Base-by-base conservation (phyloP, 495 filamentous ascomycete species). In the Immersiella caudata region DNA sequence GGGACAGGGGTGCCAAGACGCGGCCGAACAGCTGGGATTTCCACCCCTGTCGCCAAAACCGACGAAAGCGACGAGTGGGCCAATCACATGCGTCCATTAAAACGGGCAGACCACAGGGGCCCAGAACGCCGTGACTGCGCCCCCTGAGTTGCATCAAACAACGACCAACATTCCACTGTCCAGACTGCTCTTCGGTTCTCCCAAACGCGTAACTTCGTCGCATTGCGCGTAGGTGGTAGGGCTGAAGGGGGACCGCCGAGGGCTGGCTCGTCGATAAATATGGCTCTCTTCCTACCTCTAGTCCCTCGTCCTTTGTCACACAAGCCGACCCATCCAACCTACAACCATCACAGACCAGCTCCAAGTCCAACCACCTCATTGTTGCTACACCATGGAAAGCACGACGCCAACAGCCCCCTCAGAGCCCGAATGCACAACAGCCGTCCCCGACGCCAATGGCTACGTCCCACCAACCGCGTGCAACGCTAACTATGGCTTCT, bases 401-500 rank as follows among this genome's bases (percentile, higher is more conserved):
- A 2, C 40, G 14, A 46, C 40, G 16, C 40, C 40, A 46, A 46
- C 40, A 46, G 14, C 40, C 9, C 5, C 40, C 11, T 4, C 40
- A 46, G 11, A 14, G 9, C 40, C 56, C 1, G 36, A 56, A 8
- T 72, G 70, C 64, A 68, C 65, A 0, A 70, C 67, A 7, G 71
- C 71, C 46, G 59, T 60, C 40, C 77, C 77, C 0, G 76, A 70
- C 65, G 60, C 63, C 56, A 58, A 75, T 65, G 77, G 77, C 70
- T 69, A 74, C 59, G 76, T 78, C 8, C 75, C 76, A 0, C 69
- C 69, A 0, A 59, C 59, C 7, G 63, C 73, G 33, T 79, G 77
- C 68, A 76, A 79, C 68, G 66, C 77, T 0, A 50, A 75, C 64
- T 79, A 76, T 64, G 62, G 65, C 66, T 78, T 67, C 67, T 62